Conservation (phyloP, 2,329 filamentous ascomycete species). For the Ampelomyces quisqualis region DNA sequence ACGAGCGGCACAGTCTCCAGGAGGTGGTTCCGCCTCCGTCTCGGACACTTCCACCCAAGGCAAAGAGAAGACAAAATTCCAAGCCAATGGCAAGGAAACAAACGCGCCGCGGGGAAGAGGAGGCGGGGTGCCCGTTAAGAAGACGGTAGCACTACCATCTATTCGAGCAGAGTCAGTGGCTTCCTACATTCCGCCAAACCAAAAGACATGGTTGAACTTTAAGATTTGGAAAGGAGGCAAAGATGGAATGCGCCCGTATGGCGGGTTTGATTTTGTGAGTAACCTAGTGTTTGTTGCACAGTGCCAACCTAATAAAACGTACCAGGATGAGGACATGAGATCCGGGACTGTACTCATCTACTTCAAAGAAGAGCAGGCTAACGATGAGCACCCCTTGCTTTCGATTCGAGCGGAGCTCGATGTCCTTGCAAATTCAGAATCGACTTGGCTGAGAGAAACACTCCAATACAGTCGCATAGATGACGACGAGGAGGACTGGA, state of each 20-base stretch:
- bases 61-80: constrained; percentile 38
- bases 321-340: constrained; percentile 44
- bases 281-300: neutral
- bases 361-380: constrained; percentile 44
- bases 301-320: constrained; percentile 9
- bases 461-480: constrained; percentile 41
- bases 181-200: constrained; percentile 20
- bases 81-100: constrained; percentile 43
- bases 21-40: constrained; percentile 24
- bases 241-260: constrained; percentile 35
- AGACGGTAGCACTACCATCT: constrained; percentile 13
- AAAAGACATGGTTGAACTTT: constrained; percentile 41
- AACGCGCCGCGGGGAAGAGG: constrained; percentile 43
- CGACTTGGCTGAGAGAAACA: constrained; percentile 42
- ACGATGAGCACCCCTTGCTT: constrained; percentile 39
- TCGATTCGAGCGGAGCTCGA: constrained; percentile 40
- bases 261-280: constrained; percentile 42
- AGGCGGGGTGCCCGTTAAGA: constrained; percentile 43
- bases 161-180: constrained; percentile 31
- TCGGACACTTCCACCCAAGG: constrained; percentile 33
- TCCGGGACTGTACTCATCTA: constrained; percentile 42
- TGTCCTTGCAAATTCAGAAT: constrained; percentile 40
- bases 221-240: constrained; percentile 40
- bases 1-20: constrained; percentile 22
- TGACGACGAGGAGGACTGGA: constrained; percentile 38